These are phyloP conservation scores for Nicotiana sylvestris DNA, from an alignment of 257 asterid genomes.

Conservation along the genomic window DNA sequence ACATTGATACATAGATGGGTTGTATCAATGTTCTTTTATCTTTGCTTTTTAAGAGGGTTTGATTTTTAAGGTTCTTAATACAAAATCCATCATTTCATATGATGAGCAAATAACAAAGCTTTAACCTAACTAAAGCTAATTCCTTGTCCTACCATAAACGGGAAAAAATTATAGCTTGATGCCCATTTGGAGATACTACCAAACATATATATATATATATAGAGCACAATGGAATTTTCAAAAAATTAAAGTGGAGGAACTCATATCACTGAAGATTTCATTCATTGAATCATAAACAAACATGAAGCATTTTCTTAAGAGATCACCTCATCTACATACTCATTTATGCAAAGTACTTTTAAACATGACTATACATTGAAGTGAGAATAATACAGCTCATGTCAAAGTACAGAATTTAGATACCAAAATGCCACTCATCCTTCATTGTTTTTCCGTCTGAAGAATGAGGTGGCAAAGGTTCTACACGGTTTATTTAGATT, in stretches of 20 bases:
- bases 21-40: no score
- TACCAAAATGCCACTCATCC: background rate
- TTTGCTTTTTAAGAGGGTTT: no score
- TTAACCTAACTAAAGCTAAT: no score
- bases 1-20: background rate
- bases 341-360: background rate
- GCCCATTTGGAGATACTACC: no score
- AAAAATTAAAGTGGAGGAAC: background rate
- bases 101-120: no score
- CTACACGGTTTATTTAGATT: constrained; percentile 12
- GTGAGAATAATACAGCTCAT: constrained; percentile 28
- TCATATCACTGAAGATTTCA: background rate
- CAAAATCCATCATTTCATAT: no score
- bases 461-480: constrained; percentile 31
- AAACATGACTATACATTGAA: background rate
- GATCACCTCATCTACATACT: background rate
- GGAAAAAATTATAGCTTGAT: no score
- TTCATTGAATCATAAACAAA: constrained; percentile 5
- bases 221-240: background rate
- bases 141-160: no score
- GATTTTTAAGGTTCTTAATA: no score
- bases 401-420: background rate
- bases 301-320: background rate
- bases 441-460: background rate
- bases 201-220: no score